Conservation (phyloP, 164 flowering plant genomes). For the Vitis rotundifolia region DNA sequence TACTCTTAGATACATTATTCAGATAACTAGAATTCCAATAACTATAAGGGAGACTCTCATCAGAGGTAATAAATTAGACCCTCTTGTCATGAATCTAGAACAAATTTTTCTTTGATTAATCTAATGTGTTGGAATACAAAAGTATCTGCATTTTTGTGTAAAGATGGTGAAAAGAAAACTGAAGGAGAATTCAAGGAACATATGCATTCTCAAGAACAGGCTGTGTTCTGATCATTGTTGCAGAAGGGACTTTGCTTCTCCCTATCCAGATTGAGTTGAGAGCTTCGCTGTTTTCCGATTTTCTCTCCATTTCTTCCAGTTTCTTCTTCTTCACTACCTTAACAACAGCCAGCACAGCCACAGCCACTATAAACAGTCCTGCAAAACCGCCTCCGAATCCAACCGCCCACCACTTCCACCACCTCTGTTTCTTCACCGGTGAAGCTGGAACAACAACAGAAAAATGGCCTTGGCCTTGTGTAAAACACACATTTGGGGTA, state of each 20-base stretch:
- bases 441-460: slow-evolving; percentile 14
- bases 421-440: slow-evolving; percentile 15
- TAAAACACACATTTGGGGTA: slow-evolving; percentile 25
- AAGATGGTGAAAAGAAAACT: background rate
- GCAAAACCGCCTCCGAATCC: slow-evolving; percentile 39
- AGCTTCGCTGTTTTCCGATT: slow-evolving; percentile 50
- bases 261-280: slow-evolving; percentile 59
- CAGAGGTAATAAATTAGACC: too few species aligned
- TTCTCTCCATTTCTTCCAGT: slow-evolving; percentile 48
- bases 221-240: slow-evolving; percentile 56
- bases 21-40: too few species aligned
- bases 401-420: slow-evolving; percentile 42
- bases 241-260: slow-evolving; percentile 65
- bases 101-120: background rate
- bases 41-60: too few species aligned
- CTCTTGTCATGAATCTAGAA: too few species aligned
- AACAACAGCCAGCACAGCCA: slow-evolving; percentile 21
- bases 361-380: slow-evolving; percentile 33
- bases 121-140: background rate
- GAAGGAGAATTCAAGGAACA: slow-evolving; percentile 30
- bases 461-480: slow-evolving; percentile 35
- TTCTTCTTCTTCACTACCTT: slow-evolving; percentile 35
- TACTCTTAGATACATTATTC: too few species aligned
- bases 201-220: slow-evolving; percentile 51
- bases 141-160: background rate